Base-by-base conservation (phyloP, 495 filamentous ascomycete species). In the Talaromyces trachyspermus region DNA sequence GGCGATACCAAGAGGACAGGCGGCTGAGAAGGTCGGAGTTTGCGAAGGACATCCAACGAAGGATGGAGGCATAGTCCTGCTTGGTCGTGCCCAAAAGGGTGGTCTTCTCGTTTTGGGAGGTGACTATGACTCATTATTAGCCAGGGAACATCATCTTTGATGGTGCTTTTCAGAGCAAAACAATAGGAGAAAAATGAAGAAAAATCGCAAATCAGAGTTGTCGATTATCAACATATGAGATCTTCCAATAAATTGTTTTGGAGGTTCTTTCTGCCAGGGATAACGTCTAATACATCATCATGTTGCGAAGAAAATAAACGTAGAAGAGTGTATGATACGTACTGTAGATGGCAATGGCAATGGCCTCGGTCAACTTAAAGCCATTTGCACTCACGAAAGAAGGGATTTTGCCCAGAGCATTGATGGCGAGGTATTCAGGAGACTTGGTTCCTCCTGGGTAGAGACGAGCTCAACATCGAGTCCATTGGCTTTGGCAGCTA, bases 31-130 rank as follows among this genome's bases (percentile, higher is more conserved):
- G 61, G 72, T 97, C 94, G 51, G 69, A 51, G 79, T 95, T 95
- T 77, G 80, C 81, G 70, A 81, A 95, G 37, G 90, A 95, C 84
- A 95, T 83, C 90, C 90, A 96, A 61, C 83, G 84, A 64, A 99
- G 77, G 73, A 99, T 97, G 55, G 91, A 90, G 59, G 92, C 92
- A 70, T 91, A 91, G 78, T 99, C 92, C 74, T 97, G 89, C 84
- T 99, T 99, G 72, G 90, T 97, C 81, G 96, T 96, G 61, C 92
- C 92, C 51, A 99, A 78, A 43, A 99, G 87, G 54, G 89, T 90
- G 54, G 94, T 99, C 82, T 96, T 97, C 83, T 97, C 92, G 69
- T 99, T 97, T 76, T 99, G 92, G 58, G 92, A 95, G 63, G 92
- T 88, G 61, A 99, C 92, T 98, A 63, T 29, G 29, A 49, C 49